phyloP scores from a whole-genome alignment of 1,284 basidiomycete species.

The Lentinula novae-zelandiae region DNA sequence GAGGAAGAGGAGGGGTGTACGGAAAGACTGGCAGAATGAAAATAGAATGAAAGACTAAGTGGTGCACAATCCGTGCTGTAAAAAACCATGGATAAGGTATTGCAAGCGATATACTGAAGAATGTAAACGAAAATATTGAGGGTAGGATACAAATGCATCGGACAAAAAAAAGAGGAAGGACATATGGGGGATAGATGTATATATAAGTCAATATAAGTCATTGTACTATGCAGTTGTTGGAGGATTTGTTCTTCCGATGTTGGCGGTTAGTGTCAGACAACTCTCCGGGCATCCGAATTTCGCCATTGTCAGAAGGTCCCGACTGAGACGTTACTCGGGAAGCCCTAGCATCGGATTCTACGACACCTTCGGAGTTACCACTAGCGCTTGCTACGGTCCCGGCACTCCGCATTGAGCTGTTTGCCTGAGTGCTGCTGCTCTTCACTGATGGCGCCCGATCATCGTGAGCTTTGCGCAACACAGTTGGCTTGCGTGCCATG shows the following conservation, averaged over 20 bases:
- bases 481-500: slow-evolving; percentile 24
- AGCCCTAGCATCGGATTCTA: slow-evolving; percentile 20
- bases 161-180: not conserved
- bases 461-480: slow-evolving; percentile 29
- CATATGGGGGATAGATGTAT: slow-evolving; percentile 1
- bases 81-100: not conserved
- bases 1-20: not conserved
- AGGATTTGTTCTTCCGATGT: slow-evolving; percentile 40
- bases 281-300: slow-evolving; percentile 30
- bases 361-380: slow-evolving; percentile 21
- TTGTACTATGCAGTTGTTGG: slow-evolving; percentile 39
- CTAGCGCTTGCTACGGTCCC: slow-evolving; percentile 30
- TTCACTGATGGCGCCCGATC: slow-evolving; percentile 48
- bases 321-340: slow-evolving; percentile 24
- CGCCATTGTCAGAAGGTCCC: slow-evolving; percentile 20
- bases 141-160: slow-evolving; percentile 12
- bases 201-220: slow-evolving; percentile 20
- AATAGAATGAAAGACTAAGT: no score
- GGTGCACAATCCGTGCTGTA: not conserved
- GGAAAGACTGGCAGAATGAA: not conserved
- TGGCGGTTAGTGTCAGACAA: slow-evolving; percentile 24
- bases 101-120: slow-evolving; percentile 1
- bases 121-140: slow-evolving; percentile 7
- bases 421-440: slow-evolving; percentile 45
- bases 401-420: slow-evolving; percentile 44